These are phyloP conservation scores for Lipomyces spencermartinsiae DNA, from an alignment of 805 yeast genomes.

Conservation along the genomic window DNA sequence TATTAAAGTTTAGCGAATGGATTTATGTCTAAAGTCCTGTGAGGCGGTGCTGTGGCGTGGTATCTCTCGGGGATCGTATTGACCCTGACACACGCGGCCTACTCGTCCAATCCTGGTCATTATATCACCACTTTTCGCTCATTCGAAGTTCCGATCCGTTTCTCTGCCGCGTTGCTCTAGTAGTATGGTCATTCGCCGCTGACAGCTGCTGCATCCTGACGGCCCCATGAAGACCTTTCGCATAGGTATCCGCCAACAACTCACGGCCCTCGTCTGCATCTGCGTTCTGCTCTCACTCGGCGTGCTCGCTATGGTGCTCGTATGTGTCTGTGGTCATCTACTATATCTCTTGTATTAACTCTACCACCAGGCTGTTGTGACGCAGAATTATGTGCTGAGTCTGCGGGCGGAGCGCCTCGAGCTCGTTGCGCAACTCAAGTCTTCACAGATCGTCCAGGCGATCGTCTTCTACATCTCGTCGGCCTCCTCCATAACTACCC, in stretches of 20 bases:
- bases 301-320: constrained; percentile 73
- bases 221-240: constrained; percentile 25
- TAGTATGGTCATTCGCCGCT: not conserved
- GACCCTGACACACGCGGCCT: not conserved
- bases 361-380: constrained; percentile 62
- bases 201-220: not conserved
- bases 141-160: too few relatives aligned
- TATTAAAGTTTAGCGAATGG: too few relatives aligned
- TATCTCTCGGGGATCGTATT: too few relatives aligned
- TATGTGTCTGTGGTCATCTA: constrained; percentile 6
- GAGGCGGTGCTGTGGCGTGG: too few relatives aligned
- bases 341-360: constrained; percentile 38
- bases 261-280: constrained; percentile 66
- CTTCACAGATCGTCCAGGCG: constrained; percentile 77
- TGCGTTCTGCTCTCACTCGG: constrained; percentile 70
- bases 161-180: not conserved
- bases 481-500: constrained; percentile 65
- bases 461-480: constrained; percentile 70
- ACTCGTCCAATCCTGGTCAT: not conserved
- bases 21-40: too few relatives aligned
- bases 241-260: constrained; percentile 73
- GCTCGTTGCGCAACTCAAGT: constrained; percentile 80
- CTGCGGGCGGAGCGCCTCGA: constrained; percentile 73
- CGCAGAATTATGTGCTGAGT: constrained; percentile 56
- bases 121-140: too few relatives aligned